These are phyloP conservation scores for Coleophoma eucalyptorum DNA, from an alignment of 2,329 filamentous ascomycete species.

Conservation along the genomic window DNA sequence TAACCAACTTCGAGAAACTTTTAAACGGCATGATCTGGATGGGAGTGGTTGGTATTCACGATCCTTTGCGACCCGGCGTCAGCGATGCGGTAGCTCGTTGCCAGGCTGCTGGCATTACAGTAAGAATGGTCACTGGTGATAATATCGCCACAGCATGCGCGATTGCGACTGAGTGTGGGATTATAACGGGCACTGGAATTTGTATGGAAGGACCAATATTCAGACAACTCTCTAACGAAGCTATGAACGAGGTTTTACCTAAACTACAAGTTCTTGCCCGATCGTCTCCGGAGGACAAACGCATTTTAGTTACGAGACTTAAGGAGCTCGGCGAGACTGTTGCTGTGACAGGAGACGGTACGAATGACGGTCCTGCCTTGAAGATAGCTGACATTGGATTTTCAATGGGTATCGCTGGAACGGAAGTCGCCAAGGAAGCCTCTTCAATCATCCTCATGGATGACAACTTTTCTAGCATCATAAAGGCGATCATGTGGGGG, in stretches of 20 bases:
- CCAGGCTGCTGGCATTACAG: conserved; percentile 72
- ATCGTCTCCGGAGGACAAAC: conserved; percentile 75
- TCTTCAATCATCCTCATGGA: conserved; percentile 86
- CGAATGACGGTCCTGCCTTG: conserved; percentile 78
- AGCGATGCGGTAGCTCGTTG: conserved; percentile 68
- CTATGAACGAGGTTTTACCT: conserved; percentile 66
- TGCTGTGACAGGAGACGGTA: conserved; percentile 79
- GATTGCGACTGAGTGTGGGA: conserved; percentile 76
- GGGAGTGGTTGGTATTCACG: conserved; percentile 75
- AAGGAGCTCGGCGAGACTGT: conserved; percentile 74
- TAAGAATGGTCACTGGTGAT: conserved; percentile 80
- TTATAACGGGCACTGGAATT: conserved; percentile 62
- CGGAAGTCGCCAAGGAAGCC: conserved; percentile 80
- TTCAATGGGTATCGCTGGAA: conserved; percentile 81
- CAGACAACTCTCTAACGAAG: conserved; percentile 62
- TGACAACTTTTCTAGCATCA: conserved; percentile 83
- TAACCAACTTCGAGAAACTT: conserved; percentile 15
- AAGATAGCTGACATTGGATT: conserved; percentile 82
- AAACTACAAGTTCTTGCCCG: conserved; percentile 68
- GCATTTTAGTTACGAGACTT: conserved; percentile 65
- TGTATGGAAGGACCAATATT: conserved; percentile 79
- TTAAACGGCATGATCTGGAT: conserved; percentile 59
- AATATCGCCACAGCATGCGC: conserved; percentile 76
- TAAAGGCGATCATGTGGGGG: conserved; percentile 80
- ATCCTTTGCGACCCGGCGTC: conserved; percentile 74